Base-by-base conservation (phyloP, 2,329 filamentous ascomycete species). In the Blastomyces silverae region DNA sequence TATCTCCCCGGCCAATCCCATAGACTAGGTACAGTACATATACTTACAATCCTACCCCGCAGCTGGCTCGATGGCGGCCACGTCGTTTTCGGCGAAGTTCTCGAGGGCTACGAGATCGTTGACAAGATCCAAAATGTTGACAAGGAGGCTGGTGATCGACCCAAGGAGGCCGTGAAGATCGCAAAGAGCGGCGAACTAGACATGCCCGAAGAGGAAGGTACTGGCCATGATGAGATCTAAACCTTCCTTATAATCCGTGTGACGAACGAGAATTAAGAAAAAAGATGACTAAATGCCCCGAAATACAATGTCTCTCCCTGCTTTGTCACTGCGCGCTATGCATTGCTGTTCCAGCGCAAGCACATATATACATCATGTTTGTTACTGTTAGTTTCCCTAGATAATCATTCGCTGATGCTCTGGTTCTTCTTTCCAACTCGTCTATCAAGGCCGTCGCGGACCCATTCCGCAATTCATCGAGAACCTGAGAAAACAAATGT, bases 41-140 rank as follows among this genome's bases (percentile, higher is more conserved):
- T 44, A 65, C 46, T 59, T 37, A 59, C 22, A 63, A 64, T 58
- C 17, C 42, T 28, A 64, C 25, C 66, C 52, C 61, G 46, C 37
- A 81, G 78, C 70, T 87, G 84, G 85, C 82, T 87, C 69, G 84
- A 87, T 74, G 84, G 84, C 69, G 79, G 80, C 66, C 85, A 87
- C 75, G 87, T 89, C 64, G 85, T 88, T 69, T 89, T 89, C 72
- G 87, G 87, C 67, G 86, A 89, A 74, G 85, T 89, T 58, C 81
- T 89, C 63, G 85, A 88, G 74, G 87, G 87, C 69, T 86, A 87
- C 74, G 85, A 88, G 8, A 74, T 89, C 62, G 84, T 89, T 56
- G 84, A 87, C 67, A 81, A 85, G 78, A 85, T 89, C 69, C 84
- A 89, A 78, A 85, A 86, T 70, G 80, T 85, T 11, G 76, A 81